These are phyloP conservation scores for Citrus inodora DNA, from an alignment of 345 rosid genomes.

Conservation along the genomic window DNA sequence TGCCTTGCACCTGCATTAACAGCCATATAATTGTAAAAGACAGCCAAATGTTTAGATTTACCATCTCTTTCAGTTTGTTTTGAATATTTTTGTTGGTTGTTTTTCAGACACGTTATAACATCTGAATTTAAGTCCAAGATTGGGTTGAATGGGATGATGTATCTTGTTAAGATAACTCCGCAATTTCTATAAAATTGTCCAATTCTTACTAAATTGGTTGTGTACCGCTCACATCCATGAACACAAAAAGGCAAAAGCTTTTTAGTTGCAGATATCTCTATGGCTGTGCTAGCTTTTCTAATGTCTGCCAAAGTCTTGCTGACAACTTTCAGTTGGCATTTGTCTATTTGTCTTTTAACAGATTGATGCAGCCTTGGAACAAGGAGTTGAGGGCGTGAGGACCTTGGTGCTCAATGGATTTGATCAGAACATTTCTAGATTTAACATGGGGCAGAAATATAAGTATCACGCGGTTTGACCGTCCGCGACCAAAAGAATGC, in stretches of 20 bases:
- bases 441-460: slow-evolving; percentile 75
- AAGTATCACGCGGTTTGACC: slow-evolving; percentile 59
- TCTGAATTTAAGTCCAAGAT: neutral
- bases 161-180: neutral
- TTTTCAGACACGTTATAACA: neutral
- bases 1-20: neutral
- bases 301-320: neutral
- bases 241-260: neutral
- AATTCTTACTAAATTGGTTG: neutral
- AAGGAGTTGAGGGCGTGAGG: slow-evolving; percentile 70
- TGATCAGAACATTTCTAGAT: slow-evolving; percentile 49
- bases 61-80: neutral
- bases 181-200: neutral
- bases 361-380: slow-evolving; percentile 64
- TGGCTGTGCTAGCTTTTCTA: neutral
- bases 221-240: neutral
- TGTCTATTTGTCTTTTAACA: slow-evolving; percentile 15
- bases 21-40: neutral
- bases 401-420: slow-evolving; percentile 59
- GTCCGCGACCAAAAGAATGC: neutral
- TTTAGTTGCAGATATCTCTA: neutral
- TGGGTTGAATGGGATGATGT: neutral
- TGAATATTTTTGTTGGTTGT: neutral
- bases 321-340: neutral
- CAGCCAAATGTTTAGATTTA: neutral